These are phyloP conservation scores for Calonectria hongkongensis DNA, from an alignment of 2,329 filamentous ascomycete species.

Conservation along the genomic window DNA sequence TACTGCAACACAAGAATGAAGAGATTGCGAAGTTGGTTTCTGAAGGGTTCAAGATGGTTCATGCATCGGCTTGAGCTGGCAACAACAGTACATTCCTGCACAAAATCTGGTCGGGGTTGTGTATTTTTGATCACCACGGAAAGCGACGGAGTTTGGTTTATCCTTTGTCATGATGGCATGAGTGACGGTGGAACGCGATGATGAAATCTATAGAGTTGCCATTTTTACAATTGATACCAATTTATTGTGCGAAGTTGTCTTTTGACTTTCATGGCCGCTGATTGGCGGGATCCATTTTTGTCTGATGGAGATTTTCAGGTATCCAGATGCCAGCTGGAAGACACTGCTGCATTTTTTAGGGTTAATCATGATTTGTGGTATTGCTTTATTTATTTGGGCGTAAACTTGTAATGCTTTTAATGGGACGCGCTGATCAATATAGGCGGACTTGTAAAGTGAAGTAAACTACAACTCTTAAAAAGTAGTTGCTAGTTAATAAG, in stretches of 20 bases:
- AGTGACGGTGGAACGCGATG: slow-evolving; percentile 49
- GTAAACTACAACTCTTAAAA: too few species aligned
- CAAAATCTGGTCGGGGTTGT: slow-evolving; percentile 25
- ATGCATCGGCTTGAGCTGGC: slow-evolving; percentile 71
- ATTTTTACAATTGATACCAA: slow-evolving; percentile 48
- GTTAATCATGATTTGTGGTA: too few species aligned
- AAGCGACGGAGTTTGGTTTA: slow-evolving; percentile 47
- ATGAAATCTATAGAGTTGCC: slow-evolving; percentile 47
- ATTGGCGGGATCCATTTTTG: slow-evolving; percentile 39
- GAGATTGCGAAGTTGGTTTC: slow-evolving; percentile 86
- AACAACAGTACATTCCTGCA: slow-evolving; percentile 25
- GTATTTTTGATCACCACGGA: slow-evolving; percentile 36
- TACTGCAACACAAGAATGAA: slow-evolving; percentile 95
- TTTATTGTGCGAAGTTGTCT: slow-evolving; percentile 11
- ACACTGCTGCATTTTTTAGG: not conserved
- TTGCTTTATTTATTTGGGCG: too few species aligned
- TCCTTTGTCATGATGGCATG: slow-evolving; percentile 49
- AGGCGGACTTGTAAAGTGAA: too few species aligned
- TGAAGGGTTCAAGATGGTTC: slow-evolving; percentile 85
- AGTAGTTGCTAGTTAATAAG: too few species aligned
- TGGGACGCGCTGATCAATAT: too few species aligned
- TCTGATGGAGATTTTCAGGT: not conserved
- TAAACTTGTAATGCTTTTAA: too few species aligned
- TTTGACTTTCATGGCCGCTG: slow-evolving; percentile 34
- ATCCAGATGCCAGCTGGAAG: not conserved